phyloP scores from a whole-genome alignment of 306 rosid genomes.

The Arachis stenosperma region DNA sequence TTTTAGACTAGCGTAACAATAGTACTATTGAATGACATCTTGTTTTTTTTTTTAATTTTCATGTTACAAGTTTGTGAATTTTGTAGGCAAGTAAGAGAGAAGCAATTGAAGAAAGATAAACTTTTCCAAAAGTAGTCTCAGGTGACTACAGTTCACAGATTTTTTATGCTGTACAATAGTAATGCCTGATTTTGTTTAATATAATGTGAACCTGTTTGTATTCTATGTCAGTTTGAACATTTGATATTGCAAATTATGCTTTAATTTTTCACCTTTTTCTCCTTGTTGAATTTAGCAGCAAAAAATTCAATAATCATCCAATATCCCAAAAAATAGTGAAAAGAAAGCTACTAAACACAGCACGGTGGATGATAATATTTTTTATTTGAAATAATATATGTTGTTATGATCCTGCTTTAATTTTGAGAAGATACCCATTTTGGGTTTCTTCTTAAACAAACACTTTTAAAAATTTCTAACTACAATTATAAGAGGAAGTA shows the following conservation, averaged over 20 bases:
- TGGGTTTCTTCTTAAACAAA: no score
- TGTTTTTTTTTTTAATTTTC: not conserved
- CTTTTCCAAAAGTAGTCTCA: constrained; percentile 72
- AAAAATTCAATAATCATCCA: constrained; percentile 65
- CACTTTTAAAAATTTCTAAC: constrained; percentile 49
- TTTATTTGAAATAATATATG: constrained; percentile 29
- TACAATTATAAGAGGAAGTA: constrained; percentile 58
- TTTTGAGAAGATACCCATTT: not conserved
- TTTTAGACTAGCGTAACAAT: not conserved
- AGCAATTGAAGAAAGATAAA: constrained; percentile 81
- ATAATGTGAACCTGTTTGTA: not conserved
- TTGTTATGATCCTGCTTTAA: constrained; percentile 23
- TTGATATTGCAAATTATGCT: constrained; percentile 4
- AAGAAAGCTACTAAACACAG: constrained; percentile 69
- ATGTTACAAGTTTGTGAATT: constrained; percentile 19
- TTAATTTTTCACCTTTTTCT: not conserved
- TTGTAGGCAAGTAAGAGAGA: constrained; percentile 81
- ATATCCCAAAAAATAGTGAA: constrained; percentile 73
- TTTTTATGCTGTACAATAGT: constrained; percentile 7
- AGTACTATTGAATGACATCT: not conserved
- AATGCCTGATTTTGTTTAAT: constrained; percentile 11
- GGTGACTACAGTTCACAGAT: constrained; percentile 43
- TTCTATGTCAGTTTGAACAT: constrained; percentile 14
- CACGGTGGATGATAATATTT: constrained; percentile 61
- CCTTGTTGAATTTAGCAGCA: constrained; percentile 56